Base-by-base conservation (phyloP, 2,329 filamentous ascomycete genomes). In the Ceratocystis smalleyi region DNA sequence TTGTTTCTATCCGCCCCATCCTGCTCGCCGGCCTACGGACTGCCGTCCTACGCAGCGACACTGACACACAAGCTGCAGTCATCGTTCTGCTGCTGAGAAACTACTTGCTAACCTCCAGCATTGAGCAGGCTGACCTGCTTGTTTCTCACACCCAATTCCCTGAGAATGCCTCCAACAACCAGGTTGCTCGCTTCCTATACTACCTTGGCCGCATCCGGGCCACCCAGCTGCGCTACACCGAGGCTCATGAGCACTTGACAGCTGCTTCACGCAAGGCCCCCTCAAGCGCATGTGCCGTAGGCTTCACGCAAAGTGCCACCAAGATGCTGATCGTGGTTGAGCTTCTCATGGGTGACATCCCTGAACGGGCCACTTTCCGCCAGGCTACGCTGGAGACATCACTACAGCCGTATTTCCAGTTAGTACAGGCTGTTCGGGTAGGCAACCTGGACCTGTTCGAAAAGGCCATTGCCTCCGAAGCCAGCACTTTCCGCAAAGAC, bases 251-350 rank as follows among this genome's bases (percentile, higher is more conserved):
- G 73, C 90, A 97, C 74, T 79, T 99, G 68, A 91, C 88, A 54
- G 90, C 91, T 59, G 94, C 94, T 55, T 96, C 91, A 35, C 88
- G 94, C 70, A 99, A 99, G 77, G 91, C 94, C 5, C 94, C 94
- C 0, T 90, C 91, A 24, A 94, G 88, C 73, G 83, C 85, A 69
- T 91, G 89, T 69, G 94, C 94, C 3, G 86, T 91, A 55, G 92
- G 94, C 57, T 99, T 99, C 75, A 91, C 95, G 69, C 94, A 96
- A 75, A 91, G 91, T 47, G 92, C 94, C 0, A 95, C 89, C 68
- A 99, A 99, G 81, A 82, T 97, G n/a, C 79, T 97, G 68, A 84
- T 97, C 54, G 91, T 99, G 22, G 94, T 99, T 12, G 92, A 99
- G 78, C 80, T 99, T 67, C 78, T 99, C 68, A 99, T 99, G 94